Evolutionary conservation across 2,329 filamentous ascomycete species (phyloP), one percentile per base, ranked within the genome.

Genomic region (Pseudogymnoascus sp.): DNA sequence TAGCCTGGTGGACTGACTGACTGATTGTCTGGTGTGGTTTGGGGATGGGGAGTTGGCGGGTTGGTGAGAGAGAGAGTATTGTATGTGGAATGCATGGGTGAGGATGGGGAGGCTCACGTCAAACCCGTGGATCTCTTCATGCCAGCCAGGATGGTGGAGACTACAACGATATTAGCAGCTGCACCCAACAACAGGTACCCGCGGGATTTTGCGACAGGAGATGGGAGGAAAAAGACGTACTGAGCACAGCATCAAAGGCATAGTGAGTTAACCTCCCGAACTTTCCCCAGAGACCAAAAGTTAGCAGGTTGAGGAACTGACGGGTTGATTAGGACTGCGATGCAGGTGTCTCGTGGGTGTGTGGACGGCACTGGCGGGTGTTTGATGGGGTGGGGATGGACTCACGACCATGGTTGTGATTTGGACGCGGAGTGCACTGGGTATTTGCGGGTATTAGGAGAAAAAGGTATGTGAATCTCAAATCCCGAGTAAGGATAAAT

Each of bases 71-170:
- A 57, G 28, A 35, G 19, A n/a, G 13, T 35, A 6, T 13, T n/a
- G 13, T n/a, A 13, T 15, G 35, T 36, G 35, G 64, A 10, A 26
- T 33, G 31, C 47, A 17, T 15, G 21, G 10, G 13, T 7, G 31
- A 17, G 42, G 63, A 65, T 67, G 64, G 66, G 66, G 68, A 47
- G 70, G 89, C 90, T 85, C 90, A 99, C 95, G 93, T 97, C 79
- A 99, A 83, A 73, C 95, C 95, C 66, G 95, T 97, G 68, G 93
- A 97, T 71, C 95, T 91, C 80, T 96, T 96, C 82, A 99, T 93
- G 73, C 95, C 95, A 40, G 95, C 95, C 69, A 99, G 87, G 76
- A 97, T 93, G 67, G 95, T 91, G 72, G 95, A 99, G 76, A 99
- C 90, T 96, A 65, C 65, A 44, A 44, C n/a, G n/a, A 63, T 10